A percentile compares a stretch with the other conserved stretches of the same genome.
These are phyloP conservation scores for Sphaerulina musiva DNA, from an alignment of 2,329 filamentous ascomycete genomes.

Conservation along the genomic window DNA sequence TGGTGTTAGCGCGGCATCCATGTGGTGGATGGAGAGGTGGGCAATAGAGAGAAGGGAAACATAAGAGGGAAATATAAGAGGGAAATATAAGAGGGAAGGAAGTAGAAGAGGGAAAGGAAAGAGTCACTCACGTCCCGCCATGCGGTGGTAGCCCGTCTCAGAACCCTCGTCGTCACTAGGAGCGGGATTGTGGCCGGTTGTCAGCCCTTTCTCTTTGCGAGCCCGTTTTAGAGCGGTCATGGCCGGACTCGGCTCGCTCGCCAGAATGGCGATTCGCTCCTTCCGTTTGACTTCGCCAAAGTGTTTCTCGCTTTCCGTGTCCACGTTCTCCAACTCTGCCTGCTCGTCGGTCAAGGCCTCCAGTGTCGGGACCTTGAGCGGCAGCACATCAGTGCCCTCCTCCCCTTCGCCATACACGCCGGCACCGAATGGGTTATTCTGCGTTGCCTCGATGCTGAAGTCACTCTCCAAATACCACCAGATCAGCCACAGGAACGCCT, in stretches of 20 bases:
- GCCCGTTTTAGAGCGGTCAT: slow-evolving; percentile 49
- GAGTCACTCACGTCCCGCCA: slow-evolving; percentile 6
- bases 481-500: slow-evolving; percentile 93
- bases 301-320: slow-evolving; percentile 60
- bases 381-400: slow-evolving; percentile 40
- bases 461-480: slow-evolving; percentile 99
- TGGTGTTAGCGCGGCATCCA: neutral
- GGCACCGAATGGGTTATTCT: slow-evolving; percentile 81
- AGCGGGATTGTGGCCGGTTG: slow-evolving; percentile 21
- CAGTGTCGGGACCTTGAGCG: slow-evolving; percentile 58
- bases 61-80: neutral
- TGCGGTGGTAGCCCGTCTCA: slow-evolving; percentile 24
- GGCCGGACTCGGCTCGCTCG: slow-evolving; percentile 65
- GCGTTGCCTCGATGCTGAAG: slow-evolving; percentile 79
- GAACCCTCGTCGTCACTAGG: slow-evolving; percentile 30
- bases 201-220: slow-evolving; percentile 42
- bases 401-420: slow-evolving; percentile 42
- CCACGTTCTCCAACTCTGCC: slow-evolving; percentile 64
- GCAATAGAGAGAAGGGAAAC: no score
- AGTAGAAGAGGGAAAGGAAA: neutral
- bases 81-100: no score
- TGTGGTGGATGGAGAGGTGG: neutral
- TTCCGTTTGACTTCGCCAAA: slow-evolving; percentile 69
- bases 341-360: slow-evolving; percentile 60
- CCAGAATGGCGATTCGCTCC: slow-evolving; percentile 64